Conservation (phyloP, 768 basidiomycete species). For the Terana coerulea region DNA sequence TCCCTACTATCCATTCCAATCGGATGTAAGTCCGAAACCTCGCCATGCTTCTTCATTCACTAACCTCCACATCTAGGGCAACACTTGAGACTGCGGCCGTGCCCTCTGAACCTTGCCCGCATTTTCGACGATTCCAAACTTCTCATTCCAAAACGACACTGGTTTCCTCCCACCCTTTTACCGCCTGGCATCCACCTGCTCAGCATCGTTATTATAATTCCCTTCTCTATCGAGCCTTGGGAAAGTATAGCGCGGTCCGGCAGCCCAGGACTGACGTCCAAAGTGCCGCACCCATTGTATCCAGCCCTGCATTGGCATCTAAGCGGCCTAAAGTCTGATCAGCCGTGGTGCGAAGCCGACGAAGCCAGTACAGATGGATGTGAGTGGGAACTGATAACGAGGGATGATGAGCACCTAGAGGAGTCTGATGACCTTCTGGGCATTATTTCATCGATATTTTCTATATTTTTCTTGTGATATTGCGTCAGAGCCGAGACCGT, state of each 20-base stretch:
- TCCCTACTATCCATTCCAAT: no score
- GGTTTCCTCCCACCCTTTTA: no score
- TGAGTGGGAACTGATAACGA: not conserved
- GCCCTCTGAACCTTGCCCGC: slow-evolving; percentile 8
- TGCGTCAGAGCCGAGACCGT: slow-evolving; percentile 1
- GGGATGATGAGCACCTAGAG: not conserved
- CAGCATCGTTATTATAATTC: no score
- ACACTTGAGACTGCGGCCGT: not conserved
- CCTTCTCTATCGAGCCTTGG: no score
- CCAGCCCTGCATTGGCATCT: not conserved
- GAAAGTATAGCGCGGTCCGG: no score
- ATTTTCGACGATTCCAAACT: slow-evolving; percentile 3
- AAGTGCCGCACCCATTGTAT: no score
- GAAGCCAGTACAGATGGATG: not conserved
- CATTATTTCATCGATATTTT: not conserved
- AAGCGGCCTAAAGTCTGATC: not conserved
- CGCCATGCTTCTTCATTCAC: not conserved
- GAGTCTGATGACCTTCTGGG: slow-evolving; percentile 2
- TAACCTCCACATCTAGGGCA: no score
- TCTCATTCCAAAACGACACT: no score
- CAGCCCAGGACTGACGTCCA: no score
- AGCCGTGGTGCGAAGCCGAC: not conserved
- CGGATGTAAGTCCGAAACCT: no score
- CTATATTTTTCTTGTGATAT: not conserved
- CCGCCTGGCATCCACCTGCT: no score